Conservation (phyloP, 768 basidiomycete genomes). For the Xerocomellus amylosporus region DNA sequence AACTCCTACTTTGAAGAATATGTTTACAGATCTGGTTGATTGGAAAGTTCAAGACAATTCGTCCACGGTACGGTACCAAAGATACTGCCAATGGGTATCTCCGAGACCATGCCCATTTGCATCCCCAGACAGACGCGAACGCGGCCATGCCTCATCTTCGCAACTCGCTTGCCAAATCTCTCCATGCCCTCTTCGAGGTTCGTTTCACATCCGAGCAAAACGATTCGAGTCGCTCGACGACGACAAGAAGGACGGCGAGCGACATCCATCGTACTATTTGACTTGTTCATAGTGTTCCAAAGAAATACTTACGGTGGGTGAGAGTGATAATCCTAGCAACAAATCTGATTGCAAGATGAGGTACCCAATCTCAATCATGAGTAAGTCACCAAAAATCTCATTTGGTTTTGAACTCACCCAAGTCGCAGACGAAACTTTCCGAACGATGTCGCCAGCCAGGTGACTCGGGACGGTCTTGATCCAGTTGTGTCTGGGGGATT, state of each 20-base stretch:
- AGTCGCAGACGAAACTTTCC: neutral
- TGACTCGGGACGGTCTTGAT: neutral
- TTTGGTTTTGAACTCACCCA: neutral
- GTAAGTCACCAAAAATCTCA: neutral
- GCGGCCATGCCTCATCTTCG: conserved; percentile 77
- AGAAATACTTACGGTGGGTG: neutral
- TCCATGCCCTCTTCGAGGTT: conserved; percentile 75
- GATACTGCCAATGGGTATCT: no score
- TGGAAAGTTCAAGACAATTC: no score
- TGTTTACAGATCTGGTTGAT: no score
- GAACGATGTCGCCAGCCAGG: neutral
- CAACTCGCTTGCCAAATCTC: conserved; percentile 49
- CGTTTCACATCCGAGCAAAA: conserved; percentile 17
- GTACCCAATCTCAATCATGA: neutral
- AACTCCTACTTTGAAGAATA: neutral
- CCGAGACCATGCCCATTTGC: conserved; percentile 84
- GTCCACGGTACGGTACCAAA: no score
- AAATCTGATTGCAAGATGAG: neutral
- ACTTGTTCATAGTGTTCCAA: neutral
- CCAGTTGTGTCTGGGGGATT: conserved; percentile 4
- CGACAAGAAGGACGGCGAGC: no score
- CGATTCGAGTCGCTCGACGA: no score
- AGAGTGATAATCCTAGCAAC: neutral
- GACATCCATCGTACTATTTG: neutral
- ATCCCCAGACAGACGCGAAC: conserved; percentile 69